These are phyloP conservation scores for Nicotiana paniculata DNA, from an alignment of 257 asterid genomes.

Conservation along the genomic window DNA sequence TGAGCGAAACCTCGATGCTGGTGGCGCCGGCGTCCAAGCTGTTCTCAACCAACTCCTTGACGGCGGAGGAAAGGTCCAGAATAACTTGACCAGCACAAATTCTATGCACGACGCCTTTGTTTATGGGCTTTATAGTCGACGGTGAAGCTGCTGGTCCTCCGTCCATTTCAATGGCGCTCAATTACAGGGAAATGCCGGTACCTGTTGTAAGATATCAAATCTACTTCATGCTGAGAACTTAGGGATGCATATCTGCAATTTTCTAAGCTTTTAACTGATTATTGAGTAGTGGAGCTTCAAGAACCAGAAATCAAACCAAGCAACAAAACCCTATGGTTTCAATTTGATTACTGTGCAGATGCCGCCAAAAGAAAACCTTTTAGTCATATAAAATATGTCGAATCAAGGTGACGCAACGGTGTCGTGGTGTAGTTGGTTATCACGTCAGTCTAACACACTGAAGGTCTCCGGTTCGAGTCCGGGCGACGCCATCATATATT, in stretches of 20 bases:
- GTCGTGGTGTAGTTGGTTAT: constrained; percentile 89
- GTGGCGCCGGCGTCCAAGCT: constrained; percentile 97
- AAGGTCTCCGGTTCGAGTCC: constrained; percentile 84
- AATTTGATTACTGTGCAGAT: background rate
- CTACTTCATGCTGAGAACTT: background rate
- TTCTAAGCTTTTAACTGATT: background rate
- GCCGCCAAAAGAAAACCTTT: background rate
- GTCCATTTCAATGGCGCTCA: constrained; percentile 27
- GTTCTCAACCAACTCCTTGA: constrained; percentile 97
- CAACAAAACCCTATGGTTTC: background rate
- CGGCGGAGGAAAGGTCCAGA: constrained; percentile 87
- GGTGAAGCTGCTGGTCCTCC: constrained; percentile 23
- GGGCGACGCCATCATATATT: constrained; percentile 46
- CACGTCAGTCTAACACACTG: constrained; percentile 90
- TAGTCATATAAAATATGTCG: rapidly evolving
- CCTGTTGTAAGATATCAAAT: background rate
- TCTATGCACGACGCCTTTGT: constrained; percentile 65
- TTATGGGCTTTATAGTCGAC: constrained; percentile 51
- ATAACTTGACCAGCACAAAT: constrained; percentile 94
- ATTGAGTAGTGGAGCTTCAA: background rate
- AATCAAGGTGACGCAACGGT: constrained; percentile 2
- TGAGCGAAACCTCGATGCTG: constrained; percentile 68
- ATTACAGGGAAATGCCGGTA: background rate
- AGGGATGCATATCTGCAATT: background rate
- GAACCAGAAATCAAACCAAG: background rate